Conservation (phyloP, 306 rosid species). For the Geum urbanum region DNA sequence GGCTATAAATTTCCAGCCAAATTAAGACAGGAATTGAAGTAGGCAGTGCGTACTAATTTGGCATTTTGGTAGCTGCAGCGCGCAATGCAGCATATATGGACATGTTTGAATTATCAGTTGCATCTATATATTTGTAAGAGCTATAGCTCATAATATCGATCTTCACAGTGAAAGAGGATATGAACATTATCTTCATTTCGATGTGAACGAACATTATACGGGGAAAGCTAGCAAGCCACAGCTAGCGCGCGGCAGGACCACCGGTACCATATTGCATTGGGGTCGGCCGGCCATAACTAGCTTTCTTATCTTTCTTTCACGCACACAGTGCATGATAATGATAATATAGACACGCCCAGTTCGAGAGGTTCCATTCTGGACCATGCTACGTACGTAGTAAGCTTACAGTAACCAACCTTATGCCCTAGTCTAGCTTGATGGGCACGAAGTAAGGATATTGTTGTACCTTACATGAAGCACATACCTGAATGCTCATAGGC, state of each 20-base stretch:
- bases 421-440: not conserved
- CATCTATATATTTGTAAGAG: not conserved
- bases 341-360: not conserved
- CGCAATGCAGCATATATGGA: not conserved
- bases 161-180: not conserved
- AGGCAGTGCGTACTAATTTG: not conserved
- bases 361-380: slow-evolving; percentile 1
- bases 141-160: not conserved
- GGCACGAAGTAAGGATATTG: not conserved
- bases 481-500: not conserved
- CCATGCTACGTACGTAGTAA: slow-evolving; percentile 5
- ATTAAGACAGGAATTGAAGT: not conserved
- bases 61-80: not conserved
- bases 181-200: not conserved
- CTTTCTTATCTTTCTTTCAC: not conserved
- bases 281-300: not conserved
- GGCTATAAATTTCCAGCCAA: not conserved
- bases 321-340: not conserved
- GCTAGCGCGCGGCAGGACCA: no score
- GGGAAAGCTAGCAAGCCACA: no score
- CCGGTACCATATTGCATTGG: no score
- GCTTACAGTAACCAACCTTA: not conserved
- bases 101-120: not conserved
- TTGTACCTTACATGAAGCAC: not conserved
- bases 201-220: not conserved